Evolutionary conservation across 768 basidiomycete genomes (phyloP).

Genomic region (Lentinula edodes): DNA sequence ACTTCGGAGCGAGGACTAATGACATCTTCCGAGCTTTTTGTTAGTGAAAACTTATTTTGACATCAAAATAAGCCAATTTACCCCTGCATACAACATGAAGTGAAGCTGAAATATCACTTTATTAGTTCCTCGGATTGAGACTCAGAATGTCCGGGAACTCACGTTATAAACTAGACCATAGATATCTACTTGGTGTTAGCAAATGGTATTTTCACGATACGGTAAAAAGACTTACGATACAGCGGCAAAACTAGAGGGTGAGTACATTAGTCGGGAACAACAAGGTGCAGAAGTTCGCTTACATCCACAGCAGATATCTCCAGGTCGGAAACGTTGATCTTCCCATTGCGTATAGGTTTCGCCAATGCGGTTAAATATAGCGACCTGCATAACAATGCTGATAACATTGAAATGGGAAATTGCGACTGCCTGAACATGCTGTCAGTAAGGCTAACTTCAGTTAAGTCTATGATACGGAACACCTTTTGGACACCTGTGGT

Average conservation of each 20-base stretch:
- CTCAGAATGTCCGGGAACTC: not conserved
- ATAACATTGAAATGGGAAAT: conserved; percentile 47
- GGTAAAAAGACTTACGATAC: conserved; percentile 12
- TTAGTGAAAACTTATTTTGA: not conserved
- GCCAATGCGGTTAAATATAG: conserved; percentile 26
- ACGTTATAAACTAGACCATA: conserved; percentile 19
- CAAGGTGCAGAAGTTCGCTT: conserved; percentile 9
- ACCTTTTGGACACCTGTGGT: conserved; percentile 49
- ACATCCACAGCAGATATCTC: conserved; percentile 40
- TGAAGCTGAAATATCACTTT: conserved; percentile 3
- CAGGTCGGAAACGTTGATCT: conserved; percentile 33
- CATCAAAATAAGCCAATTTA: not conserved
- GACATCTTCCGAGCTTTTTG: conserved; percentile 16
- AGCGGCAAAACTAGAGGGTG: conserved; percentile 13
- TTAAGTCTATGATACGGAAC: not conserved
- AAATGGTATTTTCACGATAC: not conserved
- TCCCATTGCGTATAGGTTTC: conserved; percentile 25
- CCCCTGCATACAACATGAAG: conserved; percentile 12
- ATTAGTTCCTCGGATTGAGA: not conserved
- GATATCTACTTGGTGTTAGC: conserved; percentile 11
- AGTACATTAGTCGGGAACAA: conserved; percentile 4
- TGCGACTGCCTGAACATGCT: conserved; percentile 32
- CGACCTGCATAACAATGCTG: conserved; percentile 34
- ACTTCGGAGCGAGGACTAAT: conserved; percentile 38
- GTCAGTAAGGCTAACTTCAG: not conserved